Evolutionary conservation across 2,329 filamentous ascomycete species (phyloP), one percentile per base, ranked within the genome.

Genomic region (Ramularia endophylla): DNA sequence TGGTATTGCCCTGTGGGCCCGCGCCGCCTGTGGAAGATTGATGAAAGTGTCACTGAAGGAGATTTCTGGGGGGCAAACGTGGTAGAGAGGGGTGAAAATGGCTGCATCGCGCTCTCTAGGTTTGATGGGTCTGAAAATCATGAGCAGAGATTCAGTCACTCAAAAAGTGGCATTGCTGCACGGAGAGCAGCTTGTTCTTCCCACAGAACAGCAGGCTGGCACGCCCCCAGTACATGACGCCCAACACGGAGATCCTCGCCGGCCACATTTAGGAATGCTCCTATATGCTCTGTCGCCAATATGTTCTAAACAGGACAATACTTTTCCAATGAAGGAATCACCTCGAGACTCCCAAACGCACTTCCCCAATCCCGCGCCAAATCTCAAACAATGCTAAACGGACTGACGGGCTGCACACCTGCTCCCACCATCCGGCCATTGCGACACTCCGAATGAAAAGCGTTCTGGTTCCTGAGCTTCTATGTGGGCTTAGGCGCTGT

Each of bases 401-500:
- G 59, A 12, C 72, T 72, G 19, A 81, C 71, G 19, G 81, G 62
- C 50, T 83, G 77, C 3, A 85, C 82, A 27, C 83, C 83, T 0
- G 81, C 80, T 17, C 67, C 58, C 41, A 75, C 68, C 81, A 86
- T 85, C 34, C 81, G 74, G 22, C 75, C 69, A 61, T 86, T 85
- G 28, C 80, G 36, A 79, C 72, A 44, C 80, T 77, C 5, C 79
- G 73, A 43, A 83, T 71, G 32, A 81, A 71, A 28, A 66, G 57
- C 2, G 73, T 77, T 15, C 79, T 79, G 1, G 83, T 87, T 1
- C 82, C 83, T 0, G 74, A 80, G 80, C 83, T 54, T 87, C 83
- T 38, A 80, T 73, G 64, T 86, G 85, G 53, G 81, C 82, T 67
- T 75, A 87, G 43, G 88, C 83, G 27, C 75, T 75, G 68, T 86